Evolutionary conservation across 1,284 basidiomycete genomes (phyloP).

Genomic region (Porogramme epimiltina): DNA sequence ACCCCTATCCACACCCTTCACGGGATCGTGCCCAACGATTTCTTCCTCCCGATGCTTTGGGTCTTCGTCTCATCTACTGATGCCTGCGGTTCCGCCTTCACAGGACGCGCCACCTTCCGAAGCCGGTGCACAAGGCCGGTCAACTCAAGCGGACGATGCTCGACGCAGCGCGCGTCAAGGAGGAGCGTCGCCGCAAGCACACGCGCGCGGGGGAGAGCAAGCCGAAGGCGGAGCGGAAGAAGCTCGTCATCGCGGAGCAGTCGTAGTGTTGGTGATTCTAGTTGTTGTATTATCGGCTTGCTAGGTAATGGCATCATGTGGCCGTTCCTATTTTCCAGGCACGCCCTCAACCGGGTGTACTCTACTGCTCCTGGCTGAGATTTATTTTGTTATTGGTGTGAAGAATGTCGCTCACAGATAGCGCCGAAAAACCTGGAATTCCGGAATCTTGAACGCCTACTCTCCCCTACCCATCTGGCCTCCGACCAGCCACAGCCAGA

Average conservation of each 20-base stretch:
- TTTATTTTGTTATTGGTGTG: too few relatives aligned
- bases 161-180: constrained; percentile 88
- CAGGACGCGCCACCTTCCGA: constrained; percentile 87
- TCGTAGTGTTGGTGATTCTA: constrained; percentile 36
- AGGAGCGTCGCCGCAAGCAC: constrained; percentile 90
- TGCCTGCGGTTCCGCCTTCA: not conserved
- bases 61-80: not conserved
- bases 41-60: not conserved
- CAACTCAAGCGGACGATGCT: constrained; percentile 94
- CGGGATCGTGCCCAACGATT: too few relatives aligned
- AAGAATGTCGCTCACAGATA: too few relatives aligned
- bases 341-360: too few relatives aligned
- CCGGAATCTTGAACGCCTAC: too few relatives aligned
- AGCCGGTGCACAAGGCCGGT: constrained; percentile 85
- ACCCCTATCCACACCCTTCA: not conserved
- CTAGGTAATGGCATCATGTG: too few relatives aligned
- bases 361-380: too few relatives aligned
- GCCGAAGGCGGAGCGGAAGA: constrained; percentile 92
- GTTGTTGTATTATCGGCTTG: not conserved
- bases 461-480: too few relatives aligned
- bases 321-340: too few relatives aligned
- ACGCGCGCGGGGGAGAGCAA: constrained; percentile 84
- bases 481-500: too few relatives aligned
- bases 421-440: too few relatives aligned
- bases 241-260: constrained; percentile 80